Conservation (phyloP, 2,329 filamentous ascomycete species). For the Pyrenochaeta sp. region DNA sequence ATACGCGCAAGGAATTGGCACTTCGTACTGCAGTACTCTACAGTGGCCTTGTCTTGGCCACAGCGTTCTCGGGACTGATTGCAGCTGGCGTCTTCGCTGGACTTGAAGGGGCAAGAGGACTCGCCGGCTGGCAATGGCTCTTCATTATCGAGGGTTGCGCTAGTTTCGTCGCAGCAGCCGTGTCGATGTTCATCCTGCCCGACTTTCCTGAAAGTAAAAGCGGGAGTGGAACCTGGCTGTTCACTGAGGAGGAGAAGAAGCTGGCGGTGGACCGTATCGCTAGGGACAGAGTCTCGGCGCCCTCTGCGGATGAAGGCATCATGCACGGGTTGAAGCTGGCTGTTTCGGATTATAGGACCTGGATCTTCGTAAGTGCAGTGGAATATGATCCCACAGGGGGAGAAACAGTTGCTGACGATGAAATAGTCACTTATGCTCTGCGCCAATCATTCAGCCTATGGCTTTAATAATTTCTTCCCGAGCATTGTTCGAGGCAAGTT, state of each 20-base stretch:
- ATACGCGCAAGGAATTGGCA: constrained; percentile 61
- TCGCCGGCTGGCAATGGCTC: constrained; percentile 43
- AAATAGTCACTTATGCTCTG: constrained; percentile 13
- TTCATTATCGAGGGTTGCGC: not conserved
- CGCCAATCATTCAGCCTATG: constrained; percentile 9
- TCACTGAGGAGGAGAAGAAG: constrained; percentile 8
- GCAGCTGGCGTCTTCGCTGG: constrained; percentile 43
- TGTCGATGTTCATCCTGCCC: constrained; percentile 10
- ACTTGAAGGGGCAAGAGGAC: constrained; percentile 17
- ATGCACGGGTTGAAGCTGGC: constrained; percentile 12
- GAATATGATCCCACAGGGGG: not conserved
- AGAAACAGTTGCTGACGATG: not conserved
- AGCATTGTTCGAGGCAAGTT: no score
- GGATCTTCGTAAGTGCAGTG: constrained; percentile 7
- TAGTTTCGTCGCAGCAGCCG: constrained; percentile 2
- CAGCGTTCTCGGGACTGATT: constrained; percentile 51
- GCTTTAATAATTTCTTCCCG: constrained; percentile 10
- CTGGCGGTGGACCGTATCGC: constrained; percentile 7
- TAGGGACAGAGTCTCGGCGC: constrained; percentile 2
- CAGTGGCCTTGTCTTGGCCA: constrained; percentile 48
- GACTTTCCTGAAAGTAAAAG: constrained; percentile 8
- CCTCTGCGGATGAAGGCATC: constrained; percentile 6
- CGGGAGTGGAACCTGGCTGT: constrained; percentile 9
- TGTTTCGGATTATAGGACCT: constrained; percentile 12
- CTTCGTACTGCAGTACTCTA: constrained; percentile 43